Evolutionary conservation across 768 basidiomycete genomes (phyloP), one percentile per base, ranked within the genome.

Genomic region (Coprinellus micaceus): DNA sequence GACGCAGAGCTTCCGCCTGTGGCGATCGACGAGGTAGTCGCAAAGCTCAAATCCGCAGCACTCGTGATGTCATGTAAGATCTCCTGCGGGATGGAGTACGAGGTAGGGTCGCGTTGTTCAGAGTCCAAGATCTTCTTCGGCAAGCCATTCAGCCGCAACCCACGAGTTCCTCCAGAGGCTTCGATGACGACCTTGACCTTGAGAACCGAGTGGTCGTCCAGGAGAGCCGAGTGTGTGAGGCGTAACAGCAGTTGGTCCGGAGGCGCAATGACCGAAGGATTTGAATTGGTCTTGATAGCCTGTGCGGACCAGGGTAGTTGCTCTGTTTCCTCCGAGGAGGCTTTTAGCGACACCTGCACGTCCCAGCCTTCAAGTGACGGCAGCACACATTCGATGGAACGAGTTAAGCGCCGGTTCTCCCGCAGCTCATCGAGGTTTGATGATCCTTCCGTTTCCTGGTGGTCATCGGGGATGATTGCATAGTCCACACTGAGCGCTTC

Each of bases 401-500:
- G 80, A 19, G 84, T 85, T 17, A 92, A 74, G 41, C 90, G 79
- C 54, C 81, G 77, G 54, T 82, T 80, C 65, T 91, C 92, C 43
- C 84, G 82, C 52, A 83, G 63, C 1, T 77, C 76, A 57, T 84
- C 78, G 17, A 91, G 69, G 53, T 87, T 88, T 30, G 47, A 49
- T 15, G 67, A 56, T 33, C 72, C 71, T 22, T 59, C 64, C n/a
- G 67, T 55, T 57, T 66, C 70, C 53, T 85, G 83, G 29, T 84
- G 87, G 37, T 88, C 86, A 56, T 88, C 86, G 1, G 86, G 85
- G 29, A 93, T 83, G 56, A 98, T 84, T 15, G 89, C 76, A 70
- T 96, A 97, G 57, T 93, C 89, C 26, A 95, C 71, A 0, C 83
- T 83, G 28, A 98, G 77, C 0, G 91, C 87, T 63, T 93, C 89